Percentiles rank a stretch among this genome's conserved stretches.
Conservation (phyloP, 108 stramenopile genomes). For the Cyclotella choctawhatcheeana region DNA sequence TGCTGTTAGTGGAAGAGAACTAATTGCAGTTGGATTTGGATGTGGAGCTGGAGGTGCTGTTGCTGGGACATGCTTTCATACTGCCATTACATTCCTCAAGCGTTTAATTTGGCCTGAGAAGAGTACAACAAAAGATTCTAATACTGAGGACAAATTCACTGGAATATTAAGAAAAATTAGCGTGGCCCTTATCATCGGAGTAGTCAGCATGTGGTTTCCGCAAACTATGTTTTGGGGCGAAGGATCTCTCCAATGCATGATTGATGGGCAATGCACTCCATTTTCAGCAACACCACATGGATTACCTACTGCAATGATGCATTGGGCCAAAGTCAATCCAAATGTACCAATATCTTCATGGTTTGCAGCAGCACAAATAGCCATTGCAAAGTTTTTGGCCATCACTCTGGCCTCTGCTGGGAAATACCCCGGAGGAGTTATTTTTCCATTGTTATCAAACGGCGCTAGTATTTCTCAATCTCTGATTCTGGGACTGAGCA, state of each 20-base stretch:
- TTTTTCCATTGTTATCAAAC: constrained; percentile 50
- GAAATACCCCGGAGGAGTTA: constrained; percentile 49
- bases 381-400: constrained; percentile 63
- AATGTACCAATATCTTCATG: constrained; percentile 50
- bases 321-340: constrained; percentile 51
- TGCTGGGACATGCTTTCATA: constrained; percentile 64
- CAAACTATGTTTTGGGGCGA: constrained; percentile 63
- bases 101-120: constrained; percentile 38
- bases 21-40: constrained; percentile 36
- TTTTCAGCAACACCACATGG: constrained; percentile 60
- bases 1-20: constrained; percentile 33
- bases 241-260: constrained; percentile 42
- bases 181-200: constrained; percentile 50
- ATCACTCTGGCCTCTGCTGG: constrained; percentile 56
- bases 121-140: background rate
- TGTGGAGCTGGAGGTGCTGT: constrained; percentile 62
- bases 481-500: constrained; percentile 20
- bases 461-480: constrained; percentile 40
- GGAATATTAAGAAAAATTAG: constrained; percentile 44
- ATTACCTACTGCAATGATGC: constrained; percentile 46
- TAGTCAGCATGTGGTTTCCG: constrained; percentile 31
- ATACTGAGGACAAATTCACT: constrained; percentile 6
- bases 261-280: constrained; percentile 56
- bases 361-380: constrained; percentile 54
- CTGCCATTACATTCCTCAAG: constrained; percentile 40